Evolutionary conservation across 164 flowering plant genomes (phyloP), one percentile per base, ranked within the genome.

Genomic region (Tetracentron sinense): DNA sequence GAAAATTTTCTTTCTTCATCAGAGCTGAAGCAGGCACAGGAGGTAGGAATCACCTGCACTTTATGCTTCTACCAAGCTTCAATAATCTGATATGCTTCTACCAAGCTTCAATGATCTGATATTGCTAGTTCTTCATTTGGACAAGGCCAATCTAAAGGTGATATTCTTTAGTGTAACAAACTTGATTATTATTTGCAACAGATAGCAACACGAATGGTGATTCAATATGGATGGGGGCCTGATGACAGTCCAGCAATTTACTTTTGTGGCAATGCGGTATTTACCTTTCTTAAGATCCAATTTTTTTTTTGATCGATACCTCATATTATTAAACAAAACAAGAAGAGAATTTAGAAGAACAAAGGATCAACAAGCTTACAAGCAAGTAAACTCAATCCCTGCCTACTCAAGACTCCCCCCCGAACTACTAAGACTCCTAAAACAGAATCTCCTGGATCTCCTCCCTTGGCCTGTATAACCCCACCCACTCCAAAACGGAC

Each of bases 151-250:
- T 35, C 19, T 28, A n/a, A 19, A 29, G 25, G 26, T 38, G 44
- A 15, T 49, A 16, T 25, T 51, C 56, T 33, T 42, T 31, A 70
- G 27, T 17, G 21, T 64, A 23, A 61, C 54, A 64, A 38, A 52
- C 22, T 15, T 46, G 33, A 46, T 74, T 67, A 54, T 27, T 29
- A 27, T 64, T 69, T 76, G 64, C 54, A 30, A 72, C 97, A 90
- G 98, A 86, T 94, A 69, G 95, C 97, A 26, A 87, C 93, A 42
- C 65, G 87, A 66, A 94, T 94, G 98, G 96, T 94, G 69, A 82
- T 94, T 73, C 91, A 94, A 77, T 90, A 81, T 80, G 98, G 98
- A 42, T 94, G 98, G 98, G 92, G 90, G 0, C 95, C 96, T 66
- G 97, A 89, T 81, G 94, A 86, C 63, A 86, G 85, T 76, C 89